Base-by-base conservation (phyloP, 2,329 filamentous ascomycete genomes). In the Pyricularia sp. region DNA sequence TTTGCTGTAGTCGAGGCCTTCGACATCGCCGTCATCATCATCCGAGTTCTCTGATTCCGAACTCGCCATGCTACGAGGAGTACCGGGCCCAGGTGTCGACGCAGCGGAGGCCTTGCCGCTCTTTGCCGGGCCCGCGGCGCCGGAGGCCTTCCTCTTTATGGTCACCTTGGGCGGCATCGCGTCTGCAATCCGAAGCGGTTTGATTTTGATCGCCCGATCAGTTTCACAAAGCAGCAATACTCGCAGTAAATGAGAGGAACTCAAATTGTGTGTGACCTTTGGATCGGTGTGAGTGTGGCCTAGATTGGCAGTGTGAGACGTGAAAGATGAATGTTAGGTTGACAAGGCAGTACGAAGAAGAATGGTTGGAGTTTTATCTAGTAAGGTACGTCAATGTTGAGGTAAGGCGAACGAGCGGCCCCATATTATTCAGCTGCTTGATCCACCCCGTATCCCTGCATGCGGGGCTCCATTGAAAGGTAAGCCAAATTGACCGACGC, bases 101-200 rank as follows among this genome's bases (percentile, higher is more conserved):
- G 83, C 78, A 69, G 81, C 82, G 59, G 86, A 89, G 23, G 82
- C 80, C 74, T 83, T 85, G 69, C 86, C 85, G 33, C 81, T 81
- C 78, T 90, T 90, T 31, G 81, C 76, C 58, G 80, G 79, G 68
- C 81, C 83, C 69, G 81, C 80, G 73, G 79, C 81, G 76, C 76
- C 73, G 70, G 77, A 75, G 70, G 90, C 90, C 81, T 92, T 92
- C 76, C 90, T 85, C 81, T 93, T 93, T 42, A 42, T 42, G 58
- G 58, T 61, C 12, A 61, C 58, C 58, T 61, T 61, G 23, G 85
- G 82, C 71, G 90, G 86, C 90, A 93, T 92, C 69, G 70, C 77
- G 72, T 36, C 31, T 31, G 65, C 58, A 14, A 26, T 42, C n/a
- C 50, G 36, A 59, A 33, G 65, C n/a, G 26, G 26, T 61, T 61